These are phyloP conservation scores for Pholiota adiposa DNA, from an alignment of 1,284 basidiomycete genomes.

Conservation along the genomic window DNA sequence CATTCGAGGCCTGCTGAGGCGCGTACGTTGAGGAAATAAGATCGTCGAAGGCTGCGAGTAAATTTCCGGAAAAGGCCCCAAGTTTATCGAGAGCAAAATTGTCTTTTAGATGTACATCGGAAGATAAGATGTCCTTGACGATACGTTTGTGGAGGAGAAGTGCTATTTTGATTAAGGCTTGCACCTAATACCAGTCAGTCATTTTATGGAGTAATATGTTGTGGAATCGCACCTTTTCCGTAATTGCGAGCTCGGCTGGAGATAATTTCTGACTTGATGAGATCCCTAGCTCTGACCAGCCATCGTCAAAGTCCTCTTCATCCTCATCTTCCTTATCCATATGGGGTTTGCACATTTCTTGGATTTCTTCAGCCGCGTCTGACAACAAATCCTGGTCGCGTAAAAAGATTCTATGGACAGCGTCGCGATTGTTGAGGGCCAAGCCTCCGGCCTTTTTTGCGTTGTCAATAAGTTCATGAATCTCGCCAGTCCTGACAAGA, in stretches of 20 bases:
- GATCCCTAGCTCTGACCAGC: constrained; percentile 71
- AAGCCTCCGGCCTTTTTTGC: constrained; percentile 51
- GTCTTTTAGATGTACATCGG: constrained; percentile 18
- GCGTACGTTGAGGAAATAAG: constrained; percentile 64
- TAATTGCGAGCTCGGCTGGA: constrained; percentile 47
- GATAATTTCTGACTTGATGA: constrained; percentile 41
- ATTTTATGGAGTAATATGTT: constrained; percentile 2
- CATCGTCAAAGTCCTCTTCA: constrained; percentile 48
- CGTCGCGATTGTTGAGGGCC: constrained; percentile 59
- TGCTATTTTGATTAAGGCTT: constrained; percentile 60
- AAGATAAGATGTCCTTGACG: constrained; percentile 50
- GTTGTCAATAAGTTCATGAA: constrained; percentile 67
- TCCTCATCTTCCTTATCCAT: constrained; percentile 30
- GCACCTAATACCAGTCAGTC: constrained; percentile 44
- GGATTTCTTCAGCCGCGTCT: constrained; percentile 65
- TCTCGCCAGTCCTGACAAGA: constrained; percentile 61
- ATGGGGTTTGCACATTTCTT: constrained; percentile 53
- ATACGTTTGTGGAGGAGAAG: constrained; percentile 68
- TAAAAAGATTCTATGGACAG: constrained; percentile 60
- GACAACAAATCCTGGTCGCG: constrained; percentile 61
- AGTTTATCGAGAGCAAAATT: constrained; percentile 51
- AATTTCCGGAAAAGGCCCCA: constrained; percentile 49
- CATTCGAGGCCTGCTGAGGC: constrained; percentile 53
- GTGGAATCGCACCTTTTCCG: constrained; percentile 50
- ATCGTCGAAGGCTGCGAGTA: constrained; percentile 64